Evolutionary conservation across 805 yeast genomes (phyloP).

Genomic region (Starmera quercuum): DNA sequence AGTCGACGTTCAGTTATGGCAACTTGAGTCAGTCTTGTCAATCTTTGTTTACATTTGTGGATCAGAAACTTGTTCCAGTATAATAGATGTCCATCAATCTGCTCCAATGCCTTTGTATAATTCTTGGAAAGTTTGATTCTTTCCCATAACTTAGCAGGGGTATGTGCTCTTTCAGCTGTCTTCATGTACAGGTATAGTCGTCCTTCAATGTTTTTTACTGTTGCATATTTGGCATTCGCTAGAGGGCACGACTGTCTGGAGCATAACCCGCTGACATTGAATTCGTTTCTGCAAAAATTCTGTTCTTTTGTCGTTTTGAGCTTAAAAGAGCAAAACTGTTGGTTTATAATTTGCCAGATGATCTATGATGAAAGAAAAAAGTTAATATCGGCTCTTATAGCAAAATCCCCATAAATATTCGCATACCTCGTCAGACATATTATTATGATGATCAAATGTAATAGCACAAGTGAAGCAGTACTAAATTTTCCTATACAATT

Average conservation of each 20-base stretch:
- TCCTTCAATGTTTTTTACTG: constrained; percentile 76
- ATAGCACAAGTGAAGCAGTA: neutral
- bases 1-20: constrained; percentile 91
- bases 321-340: constrained; percentile 93
- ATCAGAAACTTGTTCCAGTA: constrained; percentile 91
- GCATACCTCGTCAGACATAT: constrained; percentile 20
- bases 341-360: constrained; percentile 95
- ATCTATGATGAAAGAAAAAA: constrained; percentile 42
- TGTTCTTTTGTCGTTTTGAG: constrained; percentile 83
- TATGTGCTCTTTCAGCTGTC: constrained; percentile 95
- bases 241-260: constrained; percentile 91
- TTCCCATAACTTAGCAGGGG: constrained; percentile 93
- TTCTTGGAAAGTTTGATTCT: constrained; percentile 85
- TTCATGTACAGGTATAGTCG: constrained; percentile 84
- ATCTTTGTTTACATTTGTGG: constrained; percentile 93
- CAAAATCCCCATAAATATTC: neutral
- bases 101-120: constrained; percentile 79
- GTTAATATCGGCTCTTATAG: neutral
- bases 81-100: constrained; percentile 76
- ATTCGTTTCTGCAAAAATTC: constrained; percentile 91
- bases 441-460: no score
- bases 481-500: no score
- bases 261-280: constrained; percentile 92
- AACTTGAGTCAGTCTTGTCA: constrained; percentile 90
- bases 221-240: constrained; percentile 89